Evolutionary conservation across 768 basidiomycete genomes (phyloP).

Genomic region (Pleurotus djamor): DNA sequence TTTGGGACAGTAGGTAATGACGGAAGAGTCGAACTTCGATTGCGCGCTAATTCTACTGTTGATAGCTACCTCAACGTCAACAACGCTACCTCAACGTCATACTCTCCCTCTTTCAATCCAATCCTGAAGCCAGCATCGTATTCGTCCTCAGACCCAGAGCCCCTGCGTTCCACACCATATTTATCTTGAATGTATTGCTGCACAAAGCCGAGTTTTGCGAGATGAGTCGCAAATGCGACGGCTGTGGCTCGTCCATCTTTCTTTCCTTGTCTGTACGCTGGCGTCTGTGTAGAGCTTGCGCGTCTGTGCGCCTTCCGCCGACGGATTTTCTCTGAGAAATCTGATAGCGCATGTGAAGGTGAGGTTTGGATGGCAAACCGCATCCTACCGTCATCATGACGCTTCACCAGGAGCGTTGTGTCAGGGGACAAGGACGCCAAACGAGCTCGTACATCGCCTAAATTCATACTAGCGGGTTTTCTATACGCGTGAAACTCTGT

Average conservation of each 20-base stretch:
- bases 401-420: too few relatives aligned
- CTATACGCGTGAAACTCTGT: slow-evolving; percentile 52
- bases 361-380: too few relatives aligned
- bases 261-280: slow-evolving; percentile 42
- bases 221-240: slow-evolving; percentile 47
- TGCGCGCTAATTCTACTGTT: too few relatives aligned
- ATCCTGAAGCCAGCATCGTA: slow-evolving; percentile 46
- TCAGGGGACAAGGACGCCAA: neutral
- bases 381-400: too few relatives aligned
- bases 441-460: slow-evolving; percentile 7
- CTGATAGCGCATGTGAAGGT: too few relatives aligned
- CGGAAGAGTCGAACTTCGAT: too few relatives aligned
- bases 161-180: slow-evolving; percentile 28
- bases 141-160: slow-evolving; percentile 34
- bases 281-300: neutral
- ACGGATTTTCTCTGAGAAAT: too few relatives aligned
- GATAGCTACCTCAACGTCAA: too few relatives aligned
- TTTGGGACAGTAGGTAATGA: neutral
- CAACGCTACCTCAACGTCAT: neutral
- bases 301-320: too few relatives aligned
- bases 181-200: slow-evolving; percentile 60
- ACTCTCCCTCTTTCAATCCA: slow-evolving; percentile 29
- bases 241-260: slow-evolving; percentile 57
- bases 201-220: slow-evolving; percentile 56
- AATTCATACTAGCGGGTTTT: slow-evolving; percentile 6